Conservation (phyloP, 2,329 filamentous ascomycete genomes). For the Bipolaris victoriae region DNA sequence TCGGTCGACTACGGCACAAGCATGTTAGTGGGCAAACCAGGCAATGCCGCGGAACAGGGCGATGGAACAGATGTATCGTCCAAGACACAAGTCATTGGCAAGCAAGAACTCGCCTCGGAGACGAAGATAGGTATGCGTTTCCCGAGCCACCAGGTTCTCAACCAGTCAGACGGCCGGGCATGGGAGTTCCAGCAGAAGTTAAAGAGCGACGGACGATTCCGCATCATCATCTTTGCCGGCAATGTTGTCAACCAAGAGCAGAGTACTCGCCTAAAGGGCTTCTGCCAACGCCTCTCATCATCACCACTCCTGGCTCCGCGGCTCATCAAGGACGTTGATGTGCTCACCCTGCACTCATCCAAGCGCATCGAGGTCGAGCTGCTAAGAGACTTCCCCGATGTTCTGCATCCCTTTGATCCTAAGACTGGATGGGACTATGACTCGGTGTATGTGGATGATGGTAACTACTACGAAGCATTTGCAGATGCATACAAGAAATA, state of each 20-base stretch:
- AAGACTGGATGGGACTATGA: slow-evolving; percentile 50
- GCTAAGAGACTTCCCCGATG: slow-evolving; percentile 50
- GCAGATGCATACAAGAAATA: slow-evolving; percentile 61
- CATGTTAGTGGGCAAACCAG: slow-evolving; percentile 61
- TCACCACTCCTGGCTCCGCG: slow-evolving; percentile 53
- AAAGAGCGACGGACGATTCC: slow-evolving; percentile 63
- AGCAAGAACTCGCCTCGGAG: slow-evolving; percentile 53
- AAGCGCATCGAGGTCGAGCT: slow-evolving; percentile 55
- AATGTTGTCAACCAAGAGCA: slow-evolving; percentile 57
- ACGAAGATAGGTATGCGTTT: slow-evolving; percentile 64
- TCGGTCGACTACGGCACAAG: slow-evolving; percentile 65
- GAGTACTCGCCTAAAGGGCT: slow-evolving; percentile 52
- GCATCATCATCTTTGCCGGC: slow-evolving; percentile 68
- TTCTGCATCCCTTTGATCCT: slow-evolving; percentile 54
- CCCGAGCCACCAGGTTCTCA: slow-evolving; percentile 64
- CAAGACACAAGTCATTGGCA: slow-evolving; percentile 39
- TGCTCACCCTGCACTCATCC: slow-evolving; percentile 66
- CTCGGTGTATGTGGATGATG: slow-evolving; percentile 56
- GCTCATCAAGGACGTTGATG: slow-evolving; percentile 61
- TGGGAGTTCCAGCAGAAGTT: slow-evolving; percentile 66
- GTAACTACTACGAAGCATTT: slow-evolving; percentile 52
- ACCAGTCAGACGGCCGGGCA: slow-evolving; percentile 61
- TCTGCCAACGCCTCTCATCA: slow-evolving; percentile 55
- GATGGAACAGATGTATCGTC: slow-evolving; percentile 55
- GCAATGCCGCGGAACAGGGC: slow-evolving; percentile 52